Base-by-base conservation (phyloP, 768 basidiomycete species). In the Kwoniella heveanensis region DNA sequence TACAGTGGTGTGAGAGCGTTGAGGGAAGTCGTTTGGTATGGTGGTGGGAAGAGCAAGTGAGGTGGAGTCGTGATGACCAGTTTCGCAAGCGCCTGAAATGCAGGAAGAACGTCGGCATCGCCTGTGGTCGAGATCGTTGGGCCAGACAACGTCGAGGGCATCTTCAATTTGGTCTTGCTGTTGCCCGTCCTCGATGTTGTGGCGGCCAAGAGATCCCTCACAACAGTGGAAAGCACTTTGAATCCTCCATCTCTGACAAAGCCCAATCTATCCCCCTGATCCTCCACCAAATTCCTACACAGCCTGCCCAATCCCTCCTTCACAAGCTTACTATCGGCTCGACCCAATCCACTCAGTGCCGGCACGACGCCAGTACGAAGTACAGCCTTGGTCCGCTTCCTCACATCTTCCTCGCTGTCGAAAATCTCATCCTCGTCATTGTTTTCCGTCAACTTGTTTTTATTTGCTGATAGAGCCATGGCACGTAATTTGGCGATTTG, bases 1-100 rank as follows among this genome's bases (percentile, higher is more conserved):
- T 89, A 85, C 54, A 98, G 83, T 0, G 93, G 93, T 1, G 88
- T 85, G 60, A 96, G 86, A n/a, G 87, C 87, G 75, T 97, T 91
- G 72, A 88, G 86, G 30, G 60, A 60, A 0, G 89, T 83, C 1
- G 86, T 87, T 6, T 87, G 86, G 44, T 87, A 84, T 64, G 90
- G 85, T 8, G 93, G 90, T 1, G 94, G 94, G 80, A 96, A 94
- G 29, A 97, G 90, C 65, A 91, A 88, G 0, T 90, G 79, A 0
- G 96, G 96, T 10, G 92, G 88, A 1, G 92, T 85, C 0, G 95
- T 97, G 72, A 98, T 98, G 49, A 91, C 83, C 26, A 99, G 86
- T 76, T 97, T 96, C 17, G 93, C 91, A 26, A 96, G 82, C 1
- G 92, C 93, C 78, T 98, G 95, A 26, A 91, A 85, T 0, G 92